Evolutionary conservation across 345 rosid genomes (phyloP), one percentile per base, ranked within the genome.

Genomic region (Rubroshorea leprosula): DNA sequence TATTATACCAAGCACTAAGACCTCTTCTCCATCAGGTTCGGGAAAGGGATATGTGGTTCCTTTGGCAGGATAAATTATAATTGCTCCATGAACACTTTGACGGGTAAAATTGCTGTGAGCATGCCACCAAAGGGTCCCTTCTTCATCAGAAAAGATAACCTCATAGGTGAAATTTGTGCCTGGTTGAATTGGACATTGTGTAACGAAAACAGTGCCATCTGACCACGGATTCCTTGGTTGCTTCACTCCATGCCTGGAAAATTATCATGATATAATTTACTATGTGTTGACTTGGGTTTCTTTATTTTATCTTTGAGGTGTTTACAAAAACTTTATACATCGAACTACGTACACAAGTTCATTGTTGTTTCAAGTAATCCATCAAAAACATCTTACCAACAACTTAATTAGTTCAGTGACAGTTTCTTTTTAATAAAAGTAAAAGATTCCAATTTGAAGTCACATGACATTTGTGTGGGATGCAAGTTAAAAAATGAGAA

Each of bases 51-150:
- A 75, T 18, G 58, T 23, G 5, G 62, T 52, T 5, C 72, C 72
- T 4, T 46, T 23, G 1, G 52, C 39, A 0, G 79, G 79, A 0
- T 31, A 51, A 27, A 75, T 53, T 21, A 71, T 29, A 15, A 75
- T 64, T 19, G 85, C 70, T 0, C 85, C 82, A 3, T 77, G 69
- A 8, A 80, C 76, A 0, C 76, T 74, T 14, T 73, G 73, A 5
- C 85, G 57, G 1, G 74, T 46, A 80, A 79, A 80, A 16, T 80
- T 78, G 21, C 81, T 79, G 18, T 79, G 83, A 1, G 83, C 83
- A 41, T 78, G 83, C 83, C 83, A 78, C 80, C 83, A 79, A 1
- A 79, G 61, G 1, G 84, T 80, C 31, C 85, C 85, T 67, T 67
- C 77, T 25, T 79, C 85, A 0, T 8, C 15, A 0, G 72, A 54